Conservation (phyloP, 495 filamentous ascomycete species). For the Penicillium coffeae region DNA sequence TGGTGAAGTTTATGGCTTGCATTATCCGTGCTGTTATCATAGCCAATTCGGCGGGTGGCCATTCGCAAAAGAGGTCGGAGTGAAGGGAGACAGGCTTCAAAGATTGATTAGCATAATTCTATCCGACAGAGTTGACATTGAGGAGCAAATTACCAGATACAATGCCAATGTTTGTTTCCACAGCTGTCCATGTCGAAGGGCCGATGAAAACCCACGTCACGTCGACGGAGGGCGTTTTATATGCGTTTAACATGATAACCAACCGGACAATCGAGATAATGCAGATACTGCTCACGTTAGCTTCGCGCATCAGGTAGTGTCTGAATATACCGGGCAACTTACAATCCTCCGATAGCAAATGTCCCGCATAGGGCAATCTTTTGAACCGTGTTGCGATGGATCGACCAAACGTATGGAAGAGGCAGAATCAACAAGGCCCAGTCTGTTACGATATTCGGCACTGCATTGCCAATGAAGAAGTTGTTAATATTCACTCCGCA, state of each 20-base stretch:
- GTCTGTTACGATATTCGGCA: conserved; percentile 1
- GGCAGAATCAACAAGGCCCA: background rate
- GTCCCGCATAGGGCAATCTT: background rate
- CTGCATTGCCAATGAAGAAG: background rate
- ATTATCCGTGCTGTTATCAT: background rate
- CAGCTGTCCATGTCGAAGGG: background rate
- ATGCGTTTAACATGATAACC: background rate
- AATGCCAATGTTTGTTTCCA: conserved; percentile 2
- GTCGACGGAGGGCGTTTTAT: background rate
- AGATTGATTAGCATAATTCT: background rate
- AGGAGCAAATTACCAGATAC: background rate
- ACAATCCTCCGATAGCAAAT: background rate
- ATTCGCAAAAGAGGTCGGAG: background rate
- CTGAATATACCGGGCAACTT: background rate
- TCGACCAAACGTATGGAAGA: background rate
- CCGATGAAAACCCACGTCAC: background rate
- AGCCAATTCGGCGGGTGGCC: background rate
- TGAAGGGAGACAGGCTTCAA: background rate
- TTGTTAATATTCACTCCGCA: background rate
- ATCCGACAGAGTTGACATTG: background rate
- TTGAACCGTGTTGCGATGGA: background rate
- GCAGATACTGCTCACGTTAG: background rate
- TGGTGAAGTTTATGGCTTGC: background rate
- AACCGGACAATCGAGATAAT: background rate
- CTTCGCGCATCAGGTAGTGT: background rate